phyloP scores from a whole-genome alignment of 2,329 filamentous ascomycete species.

The Bimuria novae-zelandiae region DNA sequence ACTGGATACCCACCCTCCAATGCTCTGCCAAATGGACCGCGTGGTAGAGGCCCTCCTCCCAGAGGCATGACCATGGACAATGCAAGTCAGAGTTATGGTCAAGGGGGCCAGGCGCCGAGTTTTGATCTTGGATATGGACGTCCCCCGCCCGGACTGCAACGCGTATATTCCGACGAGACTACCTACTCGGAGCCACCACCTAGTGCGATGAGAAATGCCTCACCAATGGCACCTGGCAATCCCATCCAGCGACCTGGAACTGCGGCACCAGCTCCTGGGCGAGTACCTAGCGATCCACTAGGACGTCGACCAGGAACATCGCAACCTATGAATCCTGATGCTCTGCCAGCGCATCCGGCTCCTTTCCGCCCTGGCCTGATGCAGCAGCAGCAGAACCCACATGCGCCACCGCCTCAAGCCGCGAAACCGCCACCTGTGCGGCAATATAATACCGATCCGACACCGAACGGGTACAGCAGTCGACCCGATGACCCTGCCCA shows the following conservation, averaged over 20 bases:
- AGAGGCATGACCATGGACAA: conserved; percentile 27
- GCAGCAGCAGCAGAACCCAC: conserved; percentile 39
- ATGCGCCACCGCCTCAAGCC: conserved; percentile 30
- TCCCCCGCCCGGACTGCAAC: conserved; percentile 36
- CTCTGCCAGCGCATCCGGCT: conserved; percentile 59
- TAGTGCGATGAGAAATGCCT: conserved; percentile 36
- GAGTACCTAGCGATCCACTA: conserved; percentile 33
- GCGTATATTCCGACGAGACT: conserved; percentile 41
- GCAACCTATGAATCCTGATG: conserved; percentile 56
- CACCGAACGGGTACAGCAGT: conserved; percentile 41
- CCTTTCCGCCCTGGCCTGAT: conserved; percentile 60
- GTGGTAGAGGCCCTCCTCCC: conserved; percentile 34
- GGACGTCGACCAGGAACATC: conserved; percentile 47
- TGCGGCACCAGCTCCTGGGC: conserved; percentile 34
- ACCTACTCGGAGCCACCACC: conserved; percentile 43
- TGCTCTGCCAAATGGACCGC: conserved; percentile 33
- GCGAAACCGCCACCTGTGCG: conserved; percentile 57
- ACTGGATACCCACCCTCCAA: conserved; percentile 37
- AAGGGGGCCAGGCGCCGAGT: conserved; percentile 24
- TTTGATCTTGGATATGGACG: conserved; percentile 36
- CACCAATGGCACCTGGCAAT: conserved; percentile 32
- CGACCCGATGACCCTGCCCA: conserved; percentile 23
- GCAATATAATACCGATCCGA: conserved; percentile 54
- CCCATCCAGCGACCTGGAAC: conserved; percentile 37
- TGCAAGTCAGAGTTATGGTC: conserved; percentile 21